Base-by-base conservation (phyloP, 352 stramenopile genomes). In the Pelagophyceae sp. region DNA sequence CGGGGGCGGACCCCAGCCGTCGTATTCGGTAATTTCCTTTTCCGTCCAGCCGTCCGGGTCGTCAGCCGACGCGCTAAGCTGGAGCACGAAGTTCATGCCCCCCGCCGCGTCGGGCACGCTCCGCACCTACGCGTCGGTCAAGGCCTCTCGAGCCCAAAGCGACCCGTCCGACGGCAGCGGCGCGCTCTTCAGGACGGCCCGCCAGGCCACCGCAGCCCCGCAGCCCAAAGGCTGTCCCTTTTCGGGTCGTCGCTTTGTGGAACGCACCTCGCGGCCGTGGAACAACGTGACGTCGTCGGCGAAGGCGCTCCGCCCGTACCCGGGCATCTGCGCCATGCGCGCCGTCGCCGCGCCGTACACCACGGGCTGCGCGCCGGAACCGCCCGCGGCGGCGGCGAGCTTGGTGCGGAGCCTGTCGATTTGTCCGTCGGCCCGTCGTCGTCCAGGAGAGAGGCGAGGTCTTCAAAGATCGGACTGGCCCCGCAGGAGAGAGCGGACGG, bases 1-100 rank as follows among this genome's bases (percentile, higher is more conserved):
- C n/a, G n/a, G n/a, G n/a, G n/a, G n/a, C n/a, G n/a, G n/a, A n/a
- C 78, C 74, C 83, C 85, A 89, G 38, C 85, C 85, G 81, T 89
- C 83, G 69, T 89, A 89, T 23, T 67, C 78, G 15, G 67, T 35
- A 60, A 88, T 81, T 81, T 89, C 85, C 69, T 80, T 31, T 1
- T 25, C 31, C 0, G 77, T 82, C 85, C 85, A 89, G 75, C 85
- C 85, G 70, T 89, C 78, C 33, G 80, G 77, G 79, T 89, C 85
- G 23, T 84, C 80, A 20, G 69, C 69, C 37, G 72, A 72, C 0
- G 83, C 82, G 77, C 77, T 83, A 31, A 89, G 71, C 76, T 89
- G 83, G 20, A 89, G 76, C 17, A 88, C 85, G 76, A 88, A 86
- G 32, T 82, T 82, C 81, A 86, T 86, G 29, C 82, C 83, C 40